Evolutionary conservation across 2,329 filamentous ascomycete genomes (phyloP), one percentile per base, ranked within the genome.

Genomic region (Penicillium sp.): DNA sequence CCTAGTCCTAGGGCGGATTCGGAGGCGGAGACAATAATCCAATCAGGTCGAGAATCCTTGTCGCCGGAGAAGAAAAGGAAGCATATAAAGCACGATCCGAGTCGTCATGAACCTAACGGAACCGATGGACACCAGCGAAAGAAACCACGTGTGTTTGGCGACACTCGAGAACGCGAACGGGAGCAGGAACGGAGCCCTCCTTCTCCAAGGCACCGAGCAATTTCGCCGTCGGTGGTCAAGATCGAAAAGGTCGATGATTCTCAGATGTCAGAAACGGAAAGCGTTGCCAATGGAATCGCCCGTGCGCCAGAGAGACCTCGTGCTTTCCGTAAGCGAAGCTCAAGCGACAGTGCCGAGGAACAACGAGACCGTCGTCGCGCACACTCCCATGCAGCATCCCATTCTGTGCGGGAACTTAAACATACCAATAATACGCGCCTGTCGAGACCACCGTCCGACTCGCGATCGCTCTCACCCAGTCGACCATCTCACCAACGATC

Each of bases 21-120:
- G 42, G 77, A 79, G 67, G 77, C 77, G 51, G 77, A 79, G 65
- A 79, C 77, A 19, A 76, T 78, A 56, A 79, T 79, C 53, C 76
- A 79, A 62, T 79, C 75, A 12, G 75, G 74, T 50, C 73, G 75
- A 38, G 75, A 77, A 61, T 74, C 73, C 31, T 59, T 77, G 53
- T 77, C 77, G 7, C 76, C 77, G 5, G 75, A 78, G 65, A 78
- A 79, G 67, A 75, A 74, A 63, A 73, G 73, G 55, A 75, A 73
- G 55, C 69, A 69, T 54, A 73, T 75, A 50, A 65, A 70, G 42
- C 75, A 77, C 63, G 68, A 74, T 51, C 67, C 67, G 48, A 66
- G 68, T 61, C 69, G 67, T 50, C 65, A 55, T 30, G 50, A 53
- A 25, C 41, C 56, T 19, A 60, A 64, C 11, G 61, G 61, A 57